A percentile compares a stretch with the other conserved stretches of the same genome.
phyloP scores from a whole-genome alignment of 2,329 filamentous ascomycete species.

The Phoma herbarum region DNA sequence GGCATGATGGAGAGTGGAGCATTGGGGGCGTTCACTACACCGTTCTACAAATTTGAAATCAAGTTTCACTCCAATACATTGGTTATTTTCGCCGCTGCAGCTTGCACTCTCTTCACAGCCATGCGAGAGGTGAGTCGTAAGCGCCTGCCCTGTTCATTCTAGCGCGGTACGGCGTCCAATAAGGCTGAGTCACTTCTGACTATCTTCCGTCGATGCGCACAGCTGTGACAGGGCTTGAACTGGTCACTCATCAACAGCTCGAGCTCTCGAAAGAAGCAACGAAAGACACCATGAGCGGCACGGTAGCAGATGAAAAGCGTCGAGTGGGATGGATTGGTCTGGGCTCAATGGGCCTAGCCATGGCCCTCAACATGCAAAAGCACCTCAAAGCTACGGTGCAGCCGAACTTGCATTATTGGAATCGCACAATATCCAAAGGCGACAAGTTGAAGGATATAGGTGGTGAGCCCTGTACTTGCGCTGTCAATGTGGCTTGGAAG shows the following conservation, averaged over 20 bases:
- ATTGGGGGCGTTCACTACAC: constrained; percentile 13
- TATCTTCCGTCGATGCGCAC: constrained; percentile 1
- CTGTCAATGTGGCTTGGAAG: constrained; percentile 29
- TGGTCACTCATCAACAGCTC: background rate
- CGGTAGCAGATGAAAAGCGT: background rate
- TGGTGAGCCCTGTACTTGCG: constrained; percentile 26
- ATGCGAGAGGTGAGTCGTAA: background rate
- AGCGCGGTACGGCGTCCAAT: constrained; percentile 18
- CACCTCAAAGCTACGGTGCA: constrained; percentile 41
- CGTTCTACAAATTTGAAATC: background rate
- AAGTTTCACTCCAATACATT: background rate
- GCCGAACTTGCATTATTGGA: constrained; percentile 53
- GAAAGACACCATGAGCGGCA: background rate
- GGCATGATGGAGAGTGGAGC: constrained; percentile 3
- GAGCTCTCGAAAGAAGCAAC: background rate
- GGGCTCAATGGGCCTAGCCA: constrained; percentile 61
- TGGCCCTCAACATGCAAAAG: constrained; percentile 61
- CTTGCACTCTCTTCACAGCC: background rate
- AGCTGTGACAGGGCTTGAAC: background rate
- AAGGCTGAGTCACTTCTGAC: constrained; percentile 16
- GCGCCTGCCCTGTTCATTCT: constrained; percentile 19
- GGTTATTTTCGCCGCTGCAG: background rate
- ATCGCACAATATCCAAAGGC: constrained; percentile 60
- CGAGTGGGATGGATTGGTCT: constrained; percentile 51
- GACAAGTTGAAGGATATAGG: constrained; percentile 40